Conservation (phyloP, 495 filamentous ascomycete species). For the Aspergillus bridgeri region DNA sequence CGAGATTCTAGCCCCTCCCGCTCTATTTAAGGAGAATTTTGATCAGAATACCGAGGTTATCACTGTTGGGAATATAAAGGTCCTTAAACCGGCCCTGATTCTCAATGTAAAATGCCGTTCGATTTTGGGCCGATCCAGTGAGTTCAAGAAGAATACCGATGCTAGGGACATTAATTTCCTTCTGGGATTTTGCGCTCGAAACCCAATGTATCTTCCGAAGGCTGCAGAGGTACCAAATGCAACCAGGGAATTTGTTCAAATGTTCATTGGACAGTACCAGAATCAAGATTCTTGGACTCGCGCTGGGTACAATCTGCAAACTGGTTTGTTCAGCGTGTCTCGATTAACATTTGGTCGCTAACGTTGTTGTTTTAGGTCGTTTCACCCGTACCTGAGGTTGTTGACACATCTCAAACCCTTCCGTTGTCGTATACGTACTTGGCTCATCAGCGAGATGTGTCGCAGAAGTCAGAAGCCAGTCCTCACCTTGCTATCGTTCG, state of each 20-base stretch:
- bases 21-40: not conserved
- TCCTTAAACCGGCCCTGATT: conserved; percentile 1
- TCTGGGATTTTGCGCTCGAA: not conserved
- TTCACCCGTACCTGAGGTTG: no score
- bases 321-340: not conserved
- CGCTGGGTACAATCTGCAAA: conserved; percentile 4
- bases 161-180: not conserved
- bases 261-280: not conserved
- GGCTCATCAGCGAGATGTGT: no score
- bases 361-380: no score
- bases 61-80: not conserved
- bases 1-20: not conserved
- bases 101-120: conserved; percentile 5
- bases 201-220: not conserved
- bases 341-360: no score
- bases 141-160: conserved; percentile 2
- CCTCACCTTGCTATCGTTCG: no score
- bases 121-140: not conserved
- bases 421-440: no score
- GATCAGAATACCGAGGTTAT: conserved; percentile 1
- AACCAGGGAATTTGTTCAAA: not conserved
- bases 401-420: no score
- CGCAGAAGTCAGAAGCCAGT: no score
- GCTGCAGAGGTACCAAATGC: conserved; percentile 4
- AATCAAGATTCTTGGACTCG: not conserved